Evolutionary conservation across 78 protist genomes (phyloP).

Genomic region (Emiliania huxleyi): DNA sequence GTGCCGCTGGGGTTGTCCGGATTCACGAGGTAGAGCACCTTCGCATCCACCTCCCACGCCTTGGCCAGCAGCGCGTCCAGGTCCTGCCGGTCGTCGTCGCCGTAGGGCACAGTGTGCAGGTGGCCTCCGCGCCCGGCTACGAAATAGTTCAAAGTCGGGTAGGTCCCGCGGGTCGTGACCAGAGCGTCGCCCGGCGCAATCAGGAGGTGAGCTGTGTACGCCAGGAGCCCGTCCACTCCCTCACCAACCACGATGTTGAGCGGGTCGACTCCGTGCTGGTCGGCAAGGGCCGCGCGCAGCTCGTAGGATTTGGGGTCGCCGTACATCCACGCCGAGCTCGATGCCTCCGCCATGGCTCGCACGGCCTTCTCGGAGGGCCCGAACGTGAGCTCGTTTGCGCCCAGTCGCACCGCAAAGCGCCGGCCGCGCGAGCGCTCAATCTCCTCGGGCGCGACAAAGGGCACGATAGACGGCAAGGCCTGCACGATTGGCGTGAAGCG

Average conservation of each 20-base stretch:
- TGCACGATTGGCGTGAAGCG: neutral
- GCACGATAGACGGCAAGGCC: neutral
- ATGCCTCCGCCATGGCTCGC: neutral
- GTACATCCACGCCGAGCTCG: neutral
- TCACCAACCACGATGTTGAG: neutral
- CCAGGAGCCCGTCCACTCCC: neutral
- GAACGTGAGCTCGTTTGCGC: neutral
- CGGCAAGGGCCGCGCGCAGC: neutral
- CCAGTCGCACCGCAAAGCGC: neutral
- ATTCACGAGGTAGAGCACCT: conserved; percentile 2
- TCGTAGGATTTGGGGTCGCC: neutral
- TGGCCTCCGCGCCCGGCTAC: neutral
- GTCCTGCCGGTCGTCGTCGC: conserved; percentile 1
- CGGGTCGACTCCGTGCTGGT: neutral
- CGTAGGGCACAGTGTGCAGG: neutral
- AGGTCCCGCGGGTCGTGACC: neutral
- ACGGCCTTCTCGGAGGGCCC: neutral
- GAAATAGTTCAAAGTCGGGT: conserved; percentile 6
- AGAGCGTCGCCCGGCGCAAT: neutral
- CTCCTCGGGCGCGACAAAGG: conserved; percentile 12
- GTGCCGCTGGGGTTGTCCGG: conserved; percentile 4
- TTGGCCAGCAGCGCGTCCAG: neutral
- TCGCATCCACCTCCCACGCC: neutral
- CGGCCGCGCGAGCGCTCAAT: neutral
- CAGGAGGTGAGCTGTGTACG: neutral